Percentiles rank a stretch among this genome's conserved stretches.
Conservation (phyloP, 768 basidiomycete species). For the Russula virescens region DNA sequence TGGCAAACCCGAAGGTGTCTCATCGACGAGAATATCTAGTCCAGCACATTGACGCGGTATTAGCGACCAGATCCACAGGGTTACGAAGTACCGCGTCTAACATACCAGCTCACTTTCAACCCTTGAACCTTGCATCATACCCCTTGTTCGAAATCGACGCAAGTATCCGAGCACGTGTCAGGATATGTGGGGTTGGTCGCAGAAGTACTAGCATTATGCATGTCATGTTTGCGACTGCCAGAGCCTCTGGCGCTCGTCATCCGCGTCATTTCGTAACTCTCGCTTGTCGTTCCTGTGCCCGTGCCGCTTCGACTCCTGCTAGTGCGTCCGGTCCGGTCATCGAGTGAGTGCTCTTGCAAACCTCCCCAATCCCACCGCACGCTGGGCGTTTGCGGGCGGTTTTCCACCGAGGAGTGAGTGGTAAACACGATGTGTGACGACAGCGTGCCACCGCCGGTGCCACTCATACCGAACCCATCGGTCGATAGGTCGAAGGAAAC, state of each 20-base stretch:
- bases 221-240: neutral
- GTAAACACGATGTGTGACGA: conserved; percentile 16
- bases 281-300: neutral
- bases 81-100: neutral
- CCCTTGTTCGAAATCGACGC: neutral
- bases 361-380: conserved; percentile 20
- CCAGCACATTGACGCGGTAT: neutral
- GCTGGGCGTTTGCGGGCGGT: neutral
- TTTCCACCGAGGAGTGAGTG: neutral
- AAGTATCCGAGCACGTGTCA: neutral
- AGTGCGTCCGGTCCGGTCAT: neutral
- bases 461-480: neutral
- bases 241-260: neutral
- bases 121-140: neutral
- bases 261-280: conserved; percentile 15
- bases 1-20: neutral
- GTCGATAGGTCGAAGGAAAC: neutral
- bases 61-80: neutral
- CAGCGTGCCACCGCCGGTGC: neutral
- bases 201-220: neutral
- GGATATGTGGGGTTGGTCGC: neutral
- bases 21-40: neutral
- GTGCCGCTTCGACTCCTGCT: neutral
- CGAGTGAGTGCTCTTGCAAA: neutral
- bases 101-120: neutral